Evolutionary conservation across 2,329 filamentous ascomycete species (phyloP).

Genomic region (Ceratocystis lukuohia): DNA sequence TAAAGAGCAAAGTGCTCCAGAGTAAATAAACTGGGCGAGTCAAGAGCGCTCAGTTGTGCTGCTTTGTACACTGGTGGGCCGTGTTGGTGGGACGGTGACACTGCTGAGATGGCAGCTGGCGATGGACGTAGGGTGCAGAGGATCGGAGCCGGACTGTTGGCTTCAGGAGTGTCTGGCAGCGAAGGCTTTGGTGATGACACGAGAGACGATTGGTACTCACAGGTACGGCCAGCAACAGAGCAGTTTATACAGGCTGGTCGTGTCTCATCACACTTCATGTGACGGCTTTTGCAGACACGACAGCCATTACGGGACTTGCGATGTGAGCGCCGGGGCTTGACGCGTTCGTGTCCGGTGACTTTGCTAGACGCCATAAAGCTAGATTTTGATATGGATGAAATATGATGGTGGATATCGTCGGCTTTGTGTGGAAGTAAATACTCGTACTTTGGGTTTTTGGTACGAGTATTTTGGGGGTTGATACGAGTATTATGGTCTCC

Average conservation of each 20-base stretch:
- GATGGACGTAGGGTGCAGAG: neutral
- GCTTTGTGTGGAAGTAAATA: neutral
- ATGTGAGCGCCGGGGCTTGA: conserved; percentile 8
- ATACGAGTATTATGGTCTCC: too few species aligned
- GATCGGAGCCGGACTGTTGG: neutral
- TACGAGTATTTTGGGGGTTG: neutral
- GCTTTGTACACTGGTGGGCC: neutral
- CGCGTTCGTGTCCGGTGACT: neutral
- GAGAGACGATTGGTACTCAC: conserved; percentile 24
- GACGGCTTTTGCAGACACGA: conserved; percentile 30
- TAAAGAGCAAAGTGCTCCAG: conserved; percentile 29
- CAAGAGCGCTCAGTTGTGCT: neutral
- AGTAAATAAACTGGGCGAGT: conserved; percentile 25
- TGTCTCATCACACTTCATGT: conserved; percentile 33
- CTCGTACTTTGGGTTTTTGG: neutral
- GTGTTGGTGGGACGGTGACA: neutral
- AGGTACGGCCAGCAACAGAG: conserved; percentile 27
- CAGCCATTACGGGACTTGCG: conserved; percentile 31
- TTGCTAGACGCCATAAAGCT: neutral
- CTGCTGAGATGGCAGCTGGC: neutral
- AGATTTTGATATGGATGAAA: neutral
- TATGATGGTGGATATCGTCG: neutral
- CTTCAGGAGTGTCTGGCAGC: neutral
- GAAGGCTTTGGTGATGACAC: neutral
- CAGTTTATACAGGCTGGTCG: conserved; percentile 32